A percentile compares a stretch with the other conserved stretches of the same genome.
Conservation (phyloP, 805 yeast genomes). For the Tetrapisispora pingtungensis region DNA sequence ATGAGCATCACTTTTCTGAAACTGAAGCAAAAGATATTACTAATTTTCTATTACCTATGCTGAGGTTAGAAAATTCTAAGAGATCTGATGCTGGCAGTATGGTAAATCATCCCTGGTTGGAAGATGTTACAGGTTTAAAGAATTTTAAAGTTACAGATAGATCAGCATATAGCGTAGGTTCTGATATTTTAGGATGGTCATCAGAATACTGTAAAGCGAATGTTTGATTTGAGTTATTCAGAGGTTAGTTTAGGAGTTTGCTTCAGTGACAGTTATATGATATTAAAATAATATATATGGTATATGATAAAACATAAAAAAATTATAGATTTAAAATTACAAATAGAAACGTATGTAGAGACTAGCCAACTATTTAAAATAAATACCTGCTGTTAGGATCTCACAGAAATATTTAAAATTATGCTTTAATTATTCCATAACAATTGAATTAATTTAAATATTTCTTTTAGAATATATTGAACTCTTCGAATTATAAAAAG, state of each 20-base stretch:
- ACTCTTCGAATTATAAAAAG: slow-evolving; percentile 18
- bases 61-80: slow-evolving; percentile 60
- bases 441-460: too few relatives aligned
- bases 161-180: slow-evolving; percentile 69
- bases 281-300: neutral
- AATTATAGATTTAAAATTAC: neutral
- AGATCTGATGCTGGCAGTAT: slow-evolving; percentile 98
- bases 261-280: neutral
- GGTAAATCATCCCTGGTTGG: slow-evolving; percentile 76
- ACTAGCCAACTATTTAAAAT: neutral
- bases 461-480: neutral
- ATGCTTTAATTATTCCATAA: too few relatives aligned
- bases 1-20: slow-evolving; percentile 68
- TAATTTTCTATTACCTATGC: slow-evolving; percentile 77
- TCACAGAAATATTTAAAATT: too few relatives aligned
- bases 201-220: slow-evolving; percentile 32
- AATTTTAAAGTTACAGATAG: slow-evolving; percentile 54
- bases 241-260: too few relatives aligned
- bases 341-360: neutral
- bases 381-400: too few relatives aligned
- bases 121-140: slow-evolving; percentile 67
- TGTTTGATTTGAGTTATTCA: too few relatives aligned
- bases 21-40: slow-evolving; percentile 63
- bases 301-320: neutral
- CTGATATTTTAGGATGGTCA: slow-evolving; percentile 87